Evolutionary conservation across 768 basidiomycete species (phyloP).

Genomic region (Pleurotus pulmonarius): DNA sequence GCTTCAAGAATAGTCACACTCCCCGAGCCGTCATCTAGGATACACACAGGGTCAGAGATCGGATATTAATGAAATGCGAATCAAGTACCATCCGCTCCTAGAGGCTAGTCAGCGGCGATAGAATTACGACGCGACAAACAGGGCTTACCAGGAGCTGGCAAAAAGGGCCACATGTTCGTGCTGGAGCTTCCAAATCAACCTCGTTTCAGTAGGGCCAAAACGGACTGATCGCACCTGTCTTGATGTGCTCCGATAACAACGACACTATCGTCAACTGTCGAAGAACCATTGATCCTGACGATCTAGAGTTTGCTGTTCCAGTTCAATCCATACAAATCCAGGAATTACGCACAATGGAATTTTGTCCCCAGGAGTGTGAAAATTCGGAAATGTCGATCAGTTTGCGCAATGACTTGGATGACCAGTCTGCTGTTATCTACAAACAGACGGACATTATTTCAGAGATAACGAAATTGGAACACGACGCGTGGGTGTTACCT

Average conservation of each 20-base stretch:
- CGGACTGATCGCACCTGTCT: constrained; percentile 51
- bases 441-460: neutral
- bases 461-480: neutral
- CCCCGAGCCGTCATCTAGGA: constrained; percentile 66
- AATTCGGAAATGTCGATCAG: constrained; percentile 71
- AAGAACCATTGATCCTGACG: constrained; percentile 71
- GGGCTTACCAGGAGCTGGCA: constrained; percentile 66
- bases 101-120: constrained; percentile 21
- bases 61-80: constrained; percentile 12
- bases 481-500: constrained; percentile 37
- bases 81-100: constrained; percentile 47
- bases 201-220: constrained; percentile 7
- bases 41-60: neutral
- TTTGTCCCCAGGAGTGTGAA: constrained; percentile 81
- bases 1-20: constrained; percentile 78
- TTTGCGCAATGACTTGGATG: constrained; percentile 49
- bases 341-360: constrained; percentile 54
- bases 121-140: constrained; percentile 15
- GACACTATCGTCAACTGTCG: constrained; percentile 52
- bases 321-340: constrained; percentile 5
- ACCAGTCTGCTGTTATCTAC: constrained; percentile 64
- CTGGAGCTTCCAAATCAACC: constrained; percentile 28
- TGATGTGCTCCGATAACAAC: constrained; percentile 80
- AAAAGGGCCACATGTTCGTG: constrained; percentile 76
- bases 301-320: constrained; percentile 44